Evolutionary conservation across 2,329 filamentous ascomycete genomes (phyloP).

Genomic region (Epichloe baconii): DNA sequence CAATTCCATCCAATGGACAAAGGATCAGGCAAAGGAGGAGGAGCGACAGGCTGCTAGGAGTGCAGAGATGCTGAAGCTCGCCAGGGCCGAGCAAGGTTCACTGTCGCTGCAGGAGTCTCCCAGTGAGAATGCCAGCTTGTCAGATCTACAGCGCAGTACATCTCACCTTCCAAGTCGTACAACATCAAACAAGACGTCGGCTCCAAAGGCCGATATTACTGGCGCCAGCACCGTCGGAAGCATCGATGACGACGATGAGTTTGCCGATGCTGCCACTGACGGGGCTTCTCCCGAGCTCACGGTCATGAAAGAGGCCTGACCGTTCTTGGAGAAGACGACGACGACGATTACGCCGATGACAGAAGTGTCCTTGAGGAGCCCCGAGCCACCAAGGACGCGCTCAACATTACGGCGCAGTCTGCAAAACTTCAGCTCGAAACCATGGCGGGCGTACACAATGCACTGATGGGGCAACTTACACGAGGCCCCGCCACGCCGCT

Average conservation of each 20-base stretch:
- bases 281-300: conserved; percentile 24
- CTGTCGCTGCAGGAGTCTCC: conserved; percentile 32
- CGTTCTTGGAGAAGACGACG: conserved; percentile 31
- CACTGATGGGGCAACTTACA: conserved; percentile 53
- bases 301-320: conserved; percentile 21
- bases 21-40: conserved; percentile 91
- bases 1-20: conserved; percentile 96
- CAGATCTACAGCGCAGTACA: conserved; percentile 31
- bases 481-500: conserved; percentile 59
- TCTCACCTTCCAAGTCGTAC: conserved; percentile 27
- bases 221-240: conserved; percentile 35
- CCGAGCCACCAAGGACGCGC: conserved; percentile 75
- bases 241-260: conserved; percentile 41
- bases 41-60: conserved; percentile 62
- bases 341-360: conserved; percentile 54
- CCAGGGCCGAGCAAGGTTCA: conserved; percentile 59
- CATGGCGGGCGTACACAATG: conserved; percentile 72
- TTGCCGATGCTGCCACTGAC: conserved; percentile 33
- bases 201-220: conserved; percentile 23
- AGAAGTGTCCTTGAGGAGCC: conserved; percentile 64
- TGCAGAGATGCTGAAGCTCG: conserved; percentile 63
- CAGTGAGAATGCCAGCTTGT: conserved; percentile 39
- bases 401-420: conserved; percentile 94
- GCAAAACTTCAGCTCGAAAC: conserved; percentile 87
- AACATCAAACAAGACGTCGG: conserved; percentile 12